phyloP scores from a whole-genome alignment of 2,329 filamentous ascomycete species.

The Ustilaginoidea virens region DNA sequence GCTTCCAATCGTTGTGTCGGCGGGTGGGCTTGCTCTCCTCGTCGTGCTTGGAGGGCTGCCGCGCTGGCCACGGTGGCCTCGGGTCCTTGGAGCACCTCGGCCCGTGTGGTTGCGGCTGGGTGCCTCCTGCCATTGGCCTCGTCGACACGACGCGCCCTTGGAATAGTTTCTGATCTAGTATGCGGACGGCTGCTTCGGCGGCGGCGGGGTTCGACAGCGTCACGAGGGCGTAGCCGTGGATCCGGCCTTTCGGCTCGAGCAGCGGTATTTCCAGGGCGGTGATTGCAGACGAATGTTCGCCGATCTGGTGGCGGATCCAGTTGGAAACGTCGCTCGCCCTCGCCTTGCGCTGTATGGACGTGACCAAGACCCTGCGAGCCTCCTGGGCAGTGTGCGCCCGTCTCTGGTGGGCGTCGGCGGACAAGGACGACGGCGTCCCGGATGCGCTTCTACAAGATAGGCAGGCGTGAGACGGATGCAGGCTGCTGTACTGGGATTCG shows the following conservation, averaged over 20 bases:
- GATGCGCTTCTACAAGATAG: too few relatives aligned
- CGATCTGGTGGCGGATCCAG: conserved; percentile 14
- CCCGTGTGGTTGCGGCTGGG: too few relatives aligned
- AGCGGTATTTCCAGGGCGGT: conserved; percentile 12
- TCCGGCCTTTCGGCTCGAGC: conserved; percentile 8
- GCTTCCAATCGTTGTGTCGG: too few relatives aligned
- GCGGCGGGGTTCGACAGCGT: conserved; percentile 9
- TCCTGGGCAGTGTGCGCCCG: conserved; percentile 5
- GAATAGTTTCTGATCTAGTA: conserved; percentile 13
- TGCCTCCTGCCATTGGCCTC: neutral
- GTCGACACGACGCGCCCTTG: conserved; percentile 10
- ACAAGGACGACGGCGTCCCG: too few relatives aligned
- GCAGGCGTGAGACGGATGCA: too few relatives aligned
- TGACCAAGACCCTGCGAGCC: conserved; percentile 12
- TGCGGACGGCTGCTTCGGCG: conserved; percentile 10
- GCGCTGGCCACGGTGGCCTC: too few relatives aligned
- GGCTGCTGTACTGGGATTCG: too few relatives aligned
- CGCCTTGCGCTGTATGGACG: conserved; percentile 11
- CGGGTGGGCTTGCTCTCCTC: too few relatives aligned
- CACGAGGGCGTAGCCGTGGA: conserved; percentile 13
- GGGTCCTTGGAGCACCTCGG: too few relatives aligned
- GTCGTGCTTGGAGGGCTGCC: too few relatives aligned
- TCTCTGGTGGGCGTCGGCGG: conserved; percentile 1
- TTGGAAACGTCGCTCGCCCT: conserved; percentile 10
- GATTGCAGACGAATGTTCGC: conserved; percentile 8